Evolutionary conservation across 148 eudicot species (phyloP).

Genomic region (Silene conica): DNA sequence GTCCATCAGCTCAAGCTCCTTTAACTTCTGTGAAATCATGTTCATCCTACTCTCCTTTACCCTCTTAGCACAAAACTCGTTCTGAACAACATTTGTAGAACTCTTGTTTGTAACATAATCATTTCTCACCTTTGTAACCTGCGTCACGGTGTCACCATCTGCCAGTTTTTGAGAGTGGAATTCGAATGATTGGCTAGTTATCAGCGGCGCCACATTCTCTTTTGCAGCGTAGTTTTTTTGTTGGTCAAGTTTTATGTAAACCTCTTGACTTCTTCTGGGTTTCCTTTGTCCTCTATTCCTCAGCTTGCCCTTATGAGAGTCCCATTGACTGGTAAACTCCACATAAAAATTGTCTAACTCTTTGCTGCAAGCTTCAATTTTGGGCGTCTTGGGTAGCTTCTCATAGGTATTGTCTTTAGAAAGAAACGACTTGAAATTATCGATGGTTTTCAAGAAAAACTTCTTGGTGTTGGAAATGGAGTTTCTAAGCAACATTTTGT

Average conservation of each 20-base stretch:
- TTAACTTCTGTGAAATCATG: constrained; percentile 41
- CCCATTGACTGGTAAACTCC: constrained; percentile 33
- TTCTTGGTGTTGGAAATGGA: constrained; percentile 53
- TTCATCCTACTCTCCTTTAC: constrained; percentile 21
- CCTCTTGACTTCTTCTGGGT: constrained; percentile 5
- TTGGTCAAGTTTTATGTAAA: background rate
- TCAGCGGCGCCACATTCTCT: background rate
- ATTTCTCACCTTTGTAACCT: constrained; percentile 2
- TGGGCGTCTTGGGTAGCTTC: constrained; percentile 47
- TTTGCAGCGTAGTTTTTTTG: background rate
- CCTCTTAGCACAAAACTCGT: constrained; percentile 18
- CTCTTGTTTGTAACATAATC: constrained; percentile 16
- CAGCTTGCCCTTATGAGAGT: constrained; percentile 14
- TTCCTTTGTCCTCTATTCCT: constrained; percentile 14
- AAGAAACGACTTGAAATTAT: constrained; percentile 47
- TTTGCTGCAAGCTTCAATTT: constrained; percentile 20
- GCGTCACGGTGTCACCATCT: background rate
- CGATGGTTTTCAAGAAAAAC: constrained; percentile 45
- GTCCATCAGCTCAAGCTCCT: constrained; percentile 49
- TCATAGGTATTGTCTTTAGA: constrained; percentile 37
- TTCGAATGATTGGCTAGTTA: background rate
- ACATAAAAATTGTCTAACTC: constrained; percentile 40
- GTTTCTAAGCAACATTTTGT: constrained; percentile 40
- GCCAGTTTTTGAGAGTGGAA: constrained; percentile 2
- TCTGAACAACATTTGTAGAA: constrained; percentile 7